phyloP scores from a whole-genome alignment of 495 filamentous ascomycete genomes.

The Xylaria sp. region DNA sequence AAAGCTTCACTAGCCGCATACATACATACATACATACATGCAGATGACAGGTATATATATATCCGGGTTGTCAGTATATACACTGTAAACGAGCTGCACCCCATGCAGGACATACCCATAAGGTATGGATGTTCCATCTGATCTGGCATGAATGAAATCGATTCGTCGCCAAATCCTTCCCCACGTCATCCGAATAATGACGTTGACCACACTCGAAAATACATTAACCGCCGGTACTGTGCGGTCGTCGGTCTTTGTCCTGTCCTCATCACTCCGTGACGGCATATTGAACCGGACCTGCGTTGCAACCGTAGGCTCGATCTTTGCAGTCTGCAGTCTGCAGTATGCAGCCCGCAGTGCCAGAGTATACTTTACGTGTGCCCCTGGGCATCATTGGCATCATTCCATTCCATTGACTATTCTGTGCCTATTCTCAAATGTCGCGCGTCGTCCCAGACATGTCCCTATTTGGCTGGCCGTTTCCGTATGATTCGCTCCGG shows the following conservation, averaged over 20 bases:
- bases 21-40: neutral
- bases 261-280: slow-evolving; percentile 11
- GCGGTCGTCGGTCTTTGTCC: neutral
- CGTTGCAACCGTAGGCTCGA: neutral
- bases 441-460: slow-evolving; percentile 11
- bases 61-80: neutral
- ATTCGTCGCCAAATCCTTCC: slow-evolving; percentile 9
- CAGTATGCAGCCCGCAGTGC: neutral
- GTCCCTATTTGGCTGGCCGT: neutral
- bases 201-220: slow-evolving; percentile 10
- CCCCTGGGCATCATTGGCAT: neutral
- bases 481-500: slow-evolving; percentile 13
- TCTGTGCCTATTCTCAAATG: slow-evolving; percentile 16
- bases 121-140: slow-evolving; percentile 6
- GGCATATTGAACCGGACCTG: slow-evolving; percentile 12
- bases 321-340: neutral
- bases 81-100: slow-evolving; percentile 12
- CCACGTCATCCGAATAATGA: slow-evolving; percentile 4
- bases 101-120: slow-evolving; percentile 7
- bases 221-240: neutral
- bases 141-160: slow-evolving; percentile 21
- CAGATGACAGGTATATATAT: neutral
- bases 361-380: too few species aligned
- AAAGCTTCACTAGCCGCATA: slow-evolving; percentile 17
- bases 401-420: neutral